phyloP scores from a whole-genome alignment of 805 yeast species.

The Candida fluviatilis region DNA sequence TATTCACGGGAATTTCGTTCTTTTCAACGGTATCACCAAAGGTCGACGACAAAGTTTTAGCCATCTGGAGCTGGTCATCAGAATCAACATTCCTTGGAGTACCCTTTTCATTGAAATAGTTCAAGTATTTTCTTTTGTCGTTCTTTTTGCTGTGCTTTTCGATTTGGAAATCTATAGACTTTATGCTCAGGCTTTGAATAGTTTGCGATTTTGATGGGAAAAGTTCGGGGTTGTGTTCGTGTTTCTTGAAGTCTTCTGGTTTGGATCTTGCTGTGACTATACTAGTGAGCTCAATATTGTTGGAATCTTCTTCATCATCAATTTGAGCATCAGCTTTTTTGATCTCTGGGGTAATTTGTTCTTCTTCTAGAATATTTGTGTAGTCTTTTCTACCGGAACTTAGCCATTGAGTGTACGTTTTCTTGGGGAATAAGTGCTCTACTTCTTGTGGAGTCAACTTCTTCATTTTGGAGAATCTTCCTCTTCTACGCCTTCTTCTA shows the following conservation, averaged over 20 bases:
- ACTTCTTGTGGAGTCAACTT: constrained; percentile 54
- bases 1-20: not conserved
- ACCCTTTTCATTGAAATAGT: too few species aligned
- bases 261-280: not conserved
- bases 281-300: not conserved
- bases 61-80: too few species aligned
- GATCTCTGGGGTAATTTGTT: constrained; percentile 7
- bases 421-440: constrained; percentile 55
- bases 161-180: too few species aligned
- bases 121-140: too few species aligned
- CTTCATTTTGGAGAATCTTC: constrained; percentile 43
- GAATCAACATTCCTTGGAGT: too few species aligned
- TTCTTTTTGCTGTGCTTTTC: too few species aligned
- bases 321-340: not conserved
- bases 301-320: constrained; percentile 1
- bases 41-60: too few species aligned
- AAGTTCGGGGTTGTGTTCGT: too few species aligned
- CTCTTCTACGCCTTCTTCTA: constrained; percentile 31
- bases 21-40: too few species aligned
- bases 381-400: constrained; percentile 57
- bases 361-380: constrained; percentile 39
- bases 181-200: too few species aligned
- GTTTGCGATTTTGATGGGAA: too few species aligned
- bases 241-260: not conserved
- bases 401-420: constrained; percentile 57